Conservation (phyloP, 139 green algal species). For the Chlorella ohadii region DNA sequence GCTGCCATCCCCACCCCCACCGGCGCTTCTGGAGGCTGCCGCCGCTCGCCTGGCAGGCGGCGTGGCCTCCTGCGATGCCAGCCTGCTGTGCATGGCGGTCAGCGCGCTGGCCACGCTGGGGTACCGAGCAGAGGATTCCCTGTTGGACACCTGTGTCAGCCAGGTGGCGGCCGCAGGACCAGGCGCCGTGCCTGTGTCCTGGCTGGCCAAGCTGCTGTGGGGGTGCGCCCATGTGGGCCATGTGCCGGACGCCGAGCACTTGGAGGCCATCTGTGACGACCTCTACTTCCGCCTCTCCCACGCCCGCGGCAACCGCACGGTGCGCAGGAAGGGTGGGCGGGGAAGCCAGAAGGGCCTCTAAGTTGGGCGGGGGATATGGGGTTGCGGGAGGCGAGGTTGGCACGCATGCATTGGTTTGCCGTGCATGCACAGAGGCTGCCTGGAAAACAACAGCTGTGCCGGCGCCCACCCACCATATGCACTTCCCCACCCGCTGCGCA, state of each 20-base stretch:
- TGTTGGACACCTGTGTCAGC: constrained; percentile 3
- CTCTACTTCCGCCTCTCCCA: neutral
- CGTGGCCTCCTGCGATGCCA: neutral
- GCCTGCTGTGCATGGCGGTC: constrained; percentile 29
- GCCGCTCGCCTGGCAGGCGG: neutral
- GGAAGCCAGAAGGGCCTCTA: too few species aligned
- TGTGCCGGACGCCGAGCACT: neutral
- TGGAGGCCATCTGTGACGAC: constrained; percentile 12
- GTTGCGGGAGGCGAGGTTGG: too few species aligned
- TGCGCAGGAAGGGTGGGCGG: neutral
- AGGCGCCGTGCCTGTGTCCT: neutral
- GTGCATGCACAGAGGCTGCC: too few species aligned
- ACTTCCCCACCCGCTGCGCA: neutral
- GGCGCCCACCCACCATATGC: neutral
- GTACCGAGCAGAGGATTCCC: neutral
- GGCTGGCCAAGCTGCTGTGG: constrained; percentile 42
- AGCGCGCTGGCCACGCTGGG: constrained; percentile 13
- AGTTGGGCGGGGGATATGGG: too few species aligned
- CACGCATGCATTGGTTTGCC: too few species aligned
- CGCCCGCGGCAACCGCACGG: constrained; percentile 7
- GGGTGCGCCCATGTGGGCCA: constrained; percentile 49
- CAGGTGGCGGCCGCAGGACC: neutral
- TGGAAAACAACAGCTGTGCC: too few species aligned
- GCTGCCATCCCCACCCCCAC: neutral
- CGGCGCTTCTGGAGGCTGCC: constrained; percentile 1